phyloP scores from a whole-genome alignment of 768 basidiomycete species.

The Mycena haematopus region DNA sequence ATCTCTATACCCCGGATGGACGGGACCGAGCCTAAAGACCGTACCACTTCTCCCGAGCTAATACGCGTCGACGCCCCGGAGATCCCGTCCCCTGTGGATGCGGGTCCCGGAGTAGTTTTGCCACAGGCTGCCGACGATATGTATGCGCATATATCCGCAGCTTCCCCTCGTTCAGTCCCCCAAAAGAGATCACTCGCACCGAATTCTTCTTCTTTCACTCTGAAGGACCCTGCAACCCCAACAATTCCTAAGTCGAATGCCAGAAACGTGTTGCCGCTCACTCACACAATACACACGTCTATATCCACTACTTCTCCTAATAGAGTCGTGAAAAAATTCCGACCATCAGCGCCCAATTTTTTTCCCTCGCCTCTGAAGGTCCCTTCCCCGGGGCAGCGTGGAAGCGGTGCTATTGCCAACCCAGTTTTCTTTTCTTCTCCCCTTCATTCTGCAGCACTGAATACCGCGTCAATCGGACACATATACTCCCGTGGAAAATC shows the following conservation, averaged over 20 bases:
- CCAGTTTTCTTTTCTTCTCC: constrained; percentile 17
- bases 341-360: constrained; percentile 4
- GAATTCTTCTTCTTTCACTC: constrained; percentile 14
- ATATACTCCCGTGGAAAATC: neutral
- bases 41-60: neutral
- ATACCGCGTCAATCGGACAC: neutral
- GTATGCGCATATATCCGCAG: constrained; percentile 3
- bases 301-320: constrained; percentile 4
- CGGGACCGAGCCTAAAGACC: neutral
- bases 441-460: constrained; percentile 3
- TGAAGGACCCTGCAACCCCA: neutral
- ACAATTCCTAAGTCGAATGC: no score
- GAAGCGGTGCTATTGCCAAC: neutral
- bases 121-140: neutral
- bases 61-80: neutral
- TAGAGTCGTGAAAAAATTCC: constrained; percentile 9
- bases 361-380: constrained; percentile 18
- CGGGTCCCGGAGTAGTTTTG: neutral
- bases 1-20: neutral
- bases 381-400: neutral
- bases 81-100: neutral
- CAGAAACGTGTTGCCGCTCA: neutral
- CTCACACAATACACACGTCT: no score
- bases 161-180: neutral
- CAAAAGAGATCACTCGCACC: constrained; percentile 1